These are phyloP conservation scores for Brassica hybrid DNA, from an alignment of 441 rosid species.

Conservation along the genomic window DNA sequence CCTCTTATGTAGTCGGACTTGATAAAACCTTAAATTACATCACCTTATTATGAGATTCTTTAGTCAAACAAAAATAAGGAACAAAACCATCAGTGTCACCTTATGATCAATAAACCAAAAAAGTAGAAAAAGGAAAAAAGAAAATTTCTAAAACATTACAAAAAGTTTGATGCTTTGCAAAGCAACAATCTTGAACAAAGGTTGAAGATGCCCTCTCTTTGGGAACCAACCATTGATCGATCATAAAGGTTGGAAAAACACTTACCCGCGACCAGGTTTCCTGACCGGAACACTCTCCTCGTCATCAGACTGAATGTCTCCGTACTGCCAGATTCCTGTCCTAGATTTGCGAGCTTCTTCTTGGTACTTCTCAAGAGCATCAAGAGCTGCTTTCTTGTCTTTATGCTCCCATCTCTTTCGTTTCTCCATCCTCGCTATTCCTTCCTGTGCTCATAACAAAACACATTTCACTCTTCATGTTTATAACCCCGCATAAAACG, in stretches of 20 bases:
- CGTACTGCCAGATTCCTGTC: conserved; percentile 88
- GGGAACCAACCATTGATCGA: conserved; percentile 3
- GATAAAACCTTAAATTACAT: conserved; percentile 2
- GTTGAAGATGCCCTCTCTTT: neutral
- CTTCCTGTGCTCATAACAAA: conserved; percentile 61
- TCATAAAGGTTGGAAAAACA: conserved; percentile 15
- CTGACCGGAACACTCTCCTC: conserved; percentile 73
- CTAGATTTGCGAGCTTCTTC: conserved; percentile 77
- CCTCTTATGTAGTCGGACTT: neutral
- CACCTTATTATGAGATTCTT: conserved; percentile 27
- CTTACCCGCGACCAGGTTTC: conserved; percentile 68
- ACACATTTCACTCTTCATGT: conserved; percentile 6
- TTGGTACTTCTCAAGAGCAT: conserved; percentile 81
- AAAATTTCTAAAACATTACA: conserved; percentile 25
- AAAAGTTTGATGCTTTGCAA: conserved; percentile 25
- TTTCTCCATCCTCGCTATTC: conserved; percentile 88
- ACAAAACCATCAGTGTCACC: conserved; percentile 18
- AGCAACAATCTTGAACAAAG: conserved; percentile 26
- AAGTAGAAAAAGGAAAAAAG: neutral
- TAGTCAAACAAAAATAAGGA: conserved; percentile 21
- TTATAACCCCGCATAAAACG: too few relatives aligned
- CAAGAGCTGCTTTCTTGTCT: conserved; percentile 71
- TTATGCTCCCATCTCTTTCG: conserved; percentile 78
- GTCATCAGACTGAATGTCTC: conserved; percentile 91
- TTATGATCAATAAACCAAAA: conserved; percentile 4